A percentile compares a stretch with the other conserved stretches of the same genome.
phyloP scores from a whole-genome alignment of 164 flowering plant species.

The Saururus chinensis region DNA sequence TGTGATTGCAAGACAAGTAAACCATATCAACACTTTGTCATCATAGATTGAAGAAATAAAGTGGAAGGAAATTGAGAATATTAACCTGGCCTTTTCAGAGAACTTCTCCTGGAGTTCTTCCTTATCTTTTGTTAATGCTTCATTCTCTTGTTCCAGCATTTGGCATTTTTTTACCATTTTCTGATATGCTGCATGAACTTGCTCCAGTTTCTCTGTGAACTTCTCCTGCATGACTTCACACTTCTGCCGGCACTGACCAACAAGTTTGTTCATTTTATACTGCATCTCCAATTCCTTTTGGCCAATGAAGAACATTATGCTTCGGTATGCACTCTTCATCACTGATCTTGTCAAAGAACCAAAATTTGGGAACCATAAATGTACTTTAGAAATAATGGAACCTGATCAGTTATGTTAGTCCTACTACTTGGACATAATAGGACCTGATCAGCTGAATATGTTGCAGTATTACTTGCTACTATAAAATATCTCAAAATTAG shows the following conservation, averaged over 20 bases:
- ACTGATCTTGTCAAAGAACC: constrained; percentile 51
- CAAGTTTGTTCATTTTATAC: constrained; percentile 76
- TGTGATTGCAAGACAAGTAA: constrained; percentile 11
- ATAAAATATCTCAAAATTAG: no score
- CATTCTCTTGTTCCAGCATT: constrained; percentile 87
- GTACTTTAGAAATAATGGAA: no score
- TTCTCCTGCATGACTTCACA: constrained; percentile 86
- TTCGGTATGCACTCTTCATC: constrained; percentile 91
- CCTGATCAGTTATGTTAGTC: neutral
- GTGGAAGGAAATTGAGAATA: neutral
- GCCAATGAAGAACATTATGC: constrained; percentile 87
- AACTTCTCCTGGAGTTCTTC: constrained; percentile 96
- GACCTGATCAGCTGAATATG: no score
- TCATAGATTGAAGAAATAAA: neutral
- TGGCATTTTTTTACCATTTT: constrained; percentile 88
- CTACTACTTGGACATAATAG: neutral
- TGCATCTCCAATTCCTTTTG: constrained; percentile 96
- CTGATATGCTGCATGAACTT: constrained; percentile 86
- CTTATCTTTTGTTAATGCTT: constrained; percentile 74
- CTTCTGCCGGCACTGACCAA: constrained; percentile 87
- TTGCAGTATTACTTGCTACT: neutral
- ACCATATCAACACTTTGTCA: neutral
- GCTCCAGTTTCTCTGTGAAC: constrained; percentile 85
- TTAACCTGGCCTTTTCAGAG: constrained; percentile 89
- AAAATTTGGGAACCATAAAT: neutral